Percentiles rank a stretch among this genome's conserved stretches.
Evolutionary conservation across 352 stramenopile species (phyloP).

Genomic region (Paralagenidium karlingii): DNA sequence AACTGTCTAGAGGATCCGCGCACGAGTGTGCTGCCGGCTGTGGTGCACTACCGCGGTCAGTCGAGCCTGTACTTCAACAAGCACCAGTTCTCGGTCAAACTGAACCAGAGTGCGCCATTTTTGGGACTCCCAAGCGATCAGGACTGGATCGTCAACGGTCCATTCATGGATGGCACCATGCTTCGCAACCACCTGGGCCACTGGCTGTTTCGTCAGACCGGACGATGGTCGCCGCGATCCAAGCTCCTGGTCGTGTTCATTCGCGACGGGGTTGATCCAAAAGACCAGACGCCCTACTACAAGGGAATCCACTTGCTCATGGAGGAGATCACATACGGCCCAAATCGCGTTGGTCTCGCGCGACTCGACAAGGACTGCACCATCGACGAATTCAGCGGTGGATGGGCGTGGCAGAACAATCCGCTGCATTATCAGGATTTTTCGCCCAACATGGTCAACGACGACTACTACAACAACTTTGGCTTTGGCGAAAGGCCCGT

Average conservation of each 20-base stretch:
- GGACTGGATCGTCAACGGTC: constrained; percentile 6
- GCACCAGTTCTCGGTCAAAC: constrained; percentile 8
- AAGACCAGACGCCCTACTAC: constrained; percentile 22
- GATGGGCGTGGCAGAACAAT: constrained; percentile 75
- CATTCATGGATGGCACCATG: constrained; percentile 37
- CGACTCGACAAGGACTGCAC: constrained; percentile 27
- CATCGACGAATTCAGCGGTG: constrained; percentile 29
- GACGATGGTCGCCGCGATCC: constrained; percentile 50
- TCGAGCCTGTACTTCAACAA: constrained; percentile 12
- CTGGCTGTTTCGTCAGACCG: constrained; percentile 52
- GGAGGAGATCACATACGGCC: constrained; percentile 64
- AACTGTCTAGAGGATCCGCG: constrained; percentile 3
- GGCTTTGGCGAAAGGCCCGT: constrained; percentile 56
- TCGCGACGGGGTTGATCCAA: constrained; percentile 12
- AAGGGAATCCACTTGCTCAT: constrained; percentile 57
- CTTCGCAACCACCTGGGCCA: constrained; percentile 70
- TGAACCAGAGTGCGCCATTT: constrained; percentile 2
- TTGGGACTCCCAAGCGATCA: constrained; percentile 6
- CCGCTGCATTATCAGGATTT: constrained; percentile 45
- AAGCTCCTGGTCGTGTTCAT: constrained; percentile 60
- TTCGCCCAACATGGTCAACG: constrained; percentile 65
- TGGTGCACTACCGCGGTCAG: constrained; percentile 9
- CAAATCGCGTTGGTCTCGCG: constrained; percentile 49
- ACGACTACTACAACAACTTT: constrained; percentile 73
- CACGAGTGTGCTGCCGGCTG: background rate